phyloP scores from a whole-genome alignment of 2,329 filamentous ascomycete genomes.

The Dothidotthia symphoricarpi region DNA sequence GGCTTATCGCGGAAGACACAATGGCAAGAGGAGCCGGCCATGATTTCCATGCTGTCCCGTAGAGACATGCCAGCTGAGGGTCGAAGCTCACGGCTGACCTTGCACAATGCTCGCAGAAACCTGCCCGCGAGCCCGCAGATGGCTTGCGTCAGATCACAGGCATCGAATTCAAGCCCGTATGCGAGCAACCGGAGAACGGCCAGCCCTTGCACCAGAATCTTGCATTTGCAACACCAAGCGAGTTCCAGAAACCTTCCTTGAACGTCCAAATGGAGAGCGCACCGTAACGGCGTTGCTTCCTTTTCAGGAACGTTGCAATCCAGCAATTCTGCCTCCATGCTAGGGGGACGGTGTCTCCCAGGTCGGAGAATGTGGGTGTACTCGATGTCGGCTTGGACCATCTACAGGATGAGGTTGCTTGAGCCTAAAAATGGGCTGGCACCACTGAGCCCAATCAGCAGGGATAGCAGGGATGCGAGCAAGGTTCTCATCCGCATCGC shows the following conservation, averaged over 20 bases:
- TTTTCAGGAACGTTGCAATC: slow-evolving; percentile 25
- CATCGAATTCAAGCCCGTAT: slow-evolving; percentile 16
- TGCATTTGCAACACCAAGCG: slow-evolving; percentile 27
- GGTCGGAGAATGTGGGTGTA: slow-evolving; percentile 30
- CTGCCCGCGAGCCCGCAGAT: slow-evolving; percentile 17
- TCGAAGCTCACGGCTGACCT: slow-evolving; percentile 24
- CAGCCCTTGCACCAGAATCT: slow-evolving; percentile 26
- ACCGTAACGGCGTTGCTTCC: slow-evolving; percentile 36
- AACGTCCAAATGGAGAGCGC: slow-evolving; percentile 28
- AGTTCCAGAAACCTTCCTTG: slow-evolving; percentile 38
- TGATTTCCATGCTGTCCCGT: slow-evolving; percentile 12
- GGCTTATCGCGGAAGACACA: slow-evolving; percentile 24
- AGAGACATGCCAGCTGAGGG: slow-evolving; percentile 32
- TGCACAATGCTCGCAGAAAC: slow-evolving; percentile 21
- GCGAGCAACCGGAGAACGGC: slow-evolving; percentile 17
- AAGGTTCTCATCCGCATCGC: slow-evolving; percentile 23
- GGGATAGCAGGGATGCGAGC: slow-evolving; percentile 31
- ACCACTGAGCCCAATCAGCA: slow-evolving; percentile 36
- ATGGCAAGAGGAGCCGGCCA: slow-evolving; percentile 26
- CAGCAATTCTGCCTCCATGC: slow-evolving; percentile 20
- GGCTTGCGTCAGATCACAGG: slow-evolving; percentile 9
- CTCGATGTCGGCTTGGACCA: slow-evolving; percentile 34
- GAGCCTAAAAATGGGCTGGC: slow-evolving; percentile 39
- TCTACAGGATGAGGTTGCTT: slow-evolving; percentile 42
- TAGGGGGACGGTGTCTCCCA: slow-evolving; percentile 24